Conservation (phyloP, 2,329 filamentous ascomycete species). For the Talaromyces islandicus region DNA sequence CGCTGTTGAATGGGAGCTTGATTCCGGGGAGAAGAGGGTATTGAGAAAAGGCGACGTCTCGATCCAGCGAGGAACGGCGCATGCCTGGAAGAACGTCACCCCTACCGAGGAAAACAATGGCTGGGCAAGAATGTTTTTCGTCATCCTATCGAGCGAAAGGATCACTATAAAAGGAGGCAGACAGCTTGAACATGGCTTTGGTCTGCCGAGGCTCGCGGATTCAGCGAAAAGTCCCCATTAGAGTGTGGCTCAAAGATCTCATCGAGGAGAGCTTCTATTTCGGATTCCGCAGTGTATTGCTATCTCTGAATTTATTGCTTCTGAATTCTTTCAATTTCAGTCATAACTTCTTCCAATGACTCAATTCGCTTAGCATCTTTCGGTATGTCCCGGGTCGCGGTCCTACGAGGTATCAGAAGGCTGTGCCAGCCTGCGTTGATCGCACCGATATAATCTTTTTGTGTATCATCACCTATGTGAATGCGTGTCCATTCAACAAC, state of each 20-base stretch:
- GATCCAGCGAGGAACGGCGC: constrained; percentile 52
- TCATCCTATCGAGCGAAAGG: constrained; percentile 5
- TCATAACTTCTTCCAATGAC: constrained; percentile 10
- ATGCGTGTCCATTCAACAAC: constrained; percentile 23
- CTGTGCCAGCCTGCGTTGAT: constrained; percentile 32
- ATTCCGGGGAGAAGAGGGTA: constrained; percentile 43
- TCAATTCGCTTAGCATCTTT: constrained; percentile 1
- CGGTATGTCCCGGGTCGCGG: background rate
- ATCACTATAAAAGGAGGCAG: constrained; percentile 6
- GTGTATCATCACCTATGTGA: constrained; percentile 41
- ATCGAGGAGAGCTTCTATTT: background rate
- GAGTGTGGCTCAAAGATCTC: background rate
- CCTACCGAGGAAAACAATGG: constrained; percentile 27
- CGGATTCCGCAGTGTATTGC: background rate
- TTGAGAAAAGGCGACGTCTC: constrained; percentile 49
- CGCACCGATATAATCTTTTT: constrained; percentile 37
- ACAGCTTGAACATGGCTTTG: constrained; percentile 2
- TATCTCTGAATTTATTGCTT: background rate
- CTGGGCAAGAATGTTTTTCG: constrained; percentile 44
- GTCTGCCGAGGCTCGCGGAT: background rate
- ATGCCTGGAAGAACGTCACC: constrained; percentile 49
- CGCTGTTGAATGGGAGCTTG: constrained; percentile 46
- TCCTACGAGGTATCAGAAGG: constrained; percentile 24
- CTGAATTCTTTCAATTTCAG: constrained; percentile 1
- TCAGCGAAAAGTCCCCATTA: background rate